Evolutionary conservation across 1,139 yeast genomes (phyloP).

Genomic region (Candida sanyaensis): DNA sequence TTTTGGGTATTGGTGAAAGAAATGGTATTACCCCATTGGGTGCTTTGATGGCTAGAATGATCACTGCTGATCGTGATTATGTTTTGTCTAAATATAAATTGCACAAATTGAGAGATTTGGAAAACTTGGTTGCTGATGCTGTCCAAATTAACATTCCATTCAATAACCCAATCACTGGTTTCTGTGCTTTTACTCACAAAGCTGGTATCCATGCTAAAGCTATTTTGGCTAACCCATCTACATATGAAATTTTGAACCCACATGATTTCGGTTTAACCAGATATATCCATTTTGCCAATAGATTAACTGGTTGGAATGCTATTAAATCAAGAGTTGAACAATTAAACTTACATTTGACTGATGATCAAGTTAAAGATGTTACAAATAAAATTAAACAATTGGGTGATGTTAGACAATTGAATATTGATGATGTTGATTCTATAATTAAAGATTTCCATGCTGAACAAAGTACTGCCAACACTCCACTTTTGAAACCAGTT

Average conservation of each 20-base stretch:
- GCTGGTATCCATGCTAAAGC: slow-evolving; percentile 99
- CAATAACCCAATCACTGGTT: slow-evolving; percentile 98
- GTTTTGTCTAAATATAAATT: slow-evolving; percentile 93
- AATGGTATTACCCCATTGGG: slow-evolving; percentile 98
- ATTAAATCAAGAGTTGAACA: slow-evolving; percentile 98
- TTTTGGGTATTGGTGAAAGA: slow-evolving; percentile 97
- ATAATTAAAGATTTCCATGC: slow-evolving; percentile 94
- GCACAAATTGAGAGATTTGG: slow-evolving; percentile 94
- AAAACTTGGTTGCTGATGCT: slow-evolving; percentile 94
- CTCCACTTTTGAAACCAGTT: slow-evolving; percentile 17
- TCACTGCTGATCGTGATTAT: slow-evolving; percentile 97
- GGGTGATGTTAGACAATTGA: slow-evolving; percentile 93
- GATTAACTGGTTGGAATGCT: slow-evolving; percentile 99
- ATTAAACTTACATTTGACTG: slow-evolving; percentile 85
- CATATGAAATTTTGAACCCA: slow-evolving; percentile 95
- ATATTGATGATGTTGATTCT: slow-evolving; percentile 96
- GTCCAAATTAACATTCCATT: slow-evolving; percentile 97
- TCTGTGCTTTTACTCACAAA: slow-evolving; percentile 99
- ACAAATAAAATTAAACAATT: slow-evolving; percentile 89
- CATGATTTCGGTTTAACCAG: slow-evolving; percentile 93
- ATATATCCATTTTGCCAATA: slow-evolving; percentile 95
- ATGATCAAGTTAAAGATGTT: slow-evolving; percentile 93
- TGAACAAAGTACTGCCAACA: slow-evolving; percentile 37
- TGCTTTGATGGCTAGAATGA: slow-evolving; percentile 98
- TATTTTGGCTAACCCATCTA: slow-evolving; percentile 95